A percentile compares a stretch with the other conserved stretches of the same genome.
These are phyloP conservation scores for Huntiella moniliformis DNA, from an alignment of 2,329 filamentous ascomycete genomes.

Conservation along the genomic window DNA sequence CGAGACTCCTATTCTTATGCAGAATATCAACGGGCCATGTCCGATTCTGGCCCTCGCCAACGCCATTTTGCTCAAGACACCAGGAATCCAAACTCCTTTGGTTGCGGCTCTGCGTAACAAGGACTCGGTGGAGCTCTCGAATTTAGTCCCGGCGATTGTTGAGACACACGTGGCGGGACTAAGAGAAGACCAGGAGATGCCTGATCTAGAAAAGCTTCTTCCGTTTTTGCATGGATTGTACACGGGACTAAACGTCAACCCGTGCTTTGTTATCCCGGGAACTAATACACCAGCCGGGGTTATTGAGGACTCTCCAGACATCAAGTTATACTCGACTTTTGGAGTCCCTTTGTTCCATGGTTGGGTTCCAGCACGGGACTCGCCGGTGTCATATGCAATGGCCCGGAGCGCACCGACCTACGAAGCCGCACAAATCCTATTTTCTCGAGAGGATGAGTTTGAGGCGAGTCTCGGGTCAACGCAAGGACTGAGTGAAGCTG, in stretches of 20 bases:
- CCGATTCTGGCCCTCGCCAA: slow-evolving; percentile 87
- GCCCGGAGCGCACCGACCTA: slow-evolving; percentile 62
- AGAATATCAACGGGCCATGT: slow-evolving; percentile 89
- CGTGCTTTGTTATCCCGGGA: slow-evolving; percentile 52
- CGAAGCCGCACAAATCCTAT: slow-evolving; percentile 76
- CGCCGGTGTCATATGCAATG: slow-evolving; percentile 51
- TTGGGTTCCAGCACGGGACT: slow-evolving; percentile 58
- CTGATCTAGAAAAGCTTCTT: slow-evolving; percentile 77
- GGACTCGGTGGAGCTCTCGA: slow-evolving; percentile 71
- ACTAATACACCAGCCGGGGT: slow-evolving; percentile 9
- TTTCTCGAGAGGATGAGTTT: slow-evolving; percentile 77
- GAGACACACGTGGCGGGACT: slow-evolving; percentile 77
- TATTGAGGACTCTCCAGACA: slow-evolving; percentile 75
- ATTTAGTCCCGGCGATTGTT: slow-evolving; percentile 76
- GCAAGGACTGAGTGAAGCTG: slow-evolving; percentile 46
- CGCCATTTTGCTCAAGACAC: slow-evolving; percentile 51
- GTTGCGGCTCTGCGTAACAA: slow-evolving; percentile 45
- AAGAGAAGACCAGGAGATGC: slow-evolving; percentile 44
- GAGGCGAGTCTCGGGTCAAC: slow-evolving; percentile 48
- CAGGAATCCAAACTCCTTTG: background rate
- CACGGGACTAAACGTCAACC: slow-evolving; percentile 97
- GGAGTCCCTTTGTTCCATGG: slow-evolving; percentile 78
- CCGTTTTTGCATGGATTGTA: slow-evolving; percentile 73
- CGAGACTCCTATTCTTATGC: slow-evolving; percentile 71
- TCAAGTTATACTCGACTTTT: slow-evolving; percentile 83